phyloP scores from a whole-genome alignment of 306 rosid species.

The Chamaecrista fasciculata region DNA sequence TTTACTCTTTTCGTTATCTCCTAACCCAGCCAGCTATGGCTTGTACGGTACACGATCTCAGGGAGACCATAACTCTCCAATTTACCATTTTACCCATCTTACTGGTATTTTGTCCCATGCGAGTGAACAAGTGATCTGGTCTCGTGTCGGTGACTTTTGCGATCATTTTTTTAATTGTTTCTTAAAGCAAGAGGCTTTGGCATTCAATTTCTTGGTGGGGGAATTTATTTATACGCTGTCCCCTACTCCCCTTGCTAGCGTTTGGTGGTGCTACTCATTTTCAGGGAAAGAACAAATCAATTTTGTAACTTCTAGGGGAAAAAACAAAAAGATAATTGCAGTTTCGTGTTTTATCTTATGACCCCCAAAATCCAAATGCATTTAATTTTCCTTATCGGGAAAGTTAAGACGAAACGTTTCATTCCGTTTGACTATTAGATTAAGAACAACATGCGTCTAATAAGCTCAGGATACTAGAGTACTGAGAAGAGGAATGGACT shows the following conservation, averaged over 20 bases:
- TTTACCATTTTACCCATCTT: background rate
- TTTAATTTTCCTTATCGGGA: background rate
- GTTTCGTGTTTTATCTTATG: background rate
- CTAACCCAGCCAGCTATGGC: background rate
- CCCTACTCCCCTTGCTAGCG: background rate
- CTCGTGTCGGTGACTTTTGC: conserved; percentile 13
- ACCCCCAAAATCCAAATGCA: background rate
- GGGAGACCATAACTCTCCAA: background rate
- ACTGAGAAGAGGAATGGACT: background rate
- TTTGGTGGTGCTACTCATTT: background rate
- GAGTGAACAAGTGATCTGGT: background rate
- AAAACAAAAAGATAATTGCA: background rate
- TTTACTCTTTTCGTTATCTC: background rate
- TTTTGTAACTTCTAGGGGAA: background rate
- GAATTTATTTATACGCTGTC: background rate
- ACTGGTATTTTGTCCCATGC: background rate
- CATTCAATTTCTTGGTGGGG: background rate
- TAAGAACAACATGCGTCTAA: background rate
- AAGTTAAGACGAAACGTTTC: background rate
- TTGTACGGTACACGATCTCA: no score
- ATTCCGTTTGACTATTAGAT: background rate
- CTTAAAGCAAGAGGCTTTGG: background rate
- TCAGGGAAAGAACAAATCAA: background rate
- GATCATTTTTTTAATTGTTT: background rate
- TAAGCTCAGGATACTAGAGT: background rate